Evolutionary conservation across 208 protist genomes (phyloP), one percentile per base, ranked within the genome.

Genomic region (Borovskyia barvae): DNA sequence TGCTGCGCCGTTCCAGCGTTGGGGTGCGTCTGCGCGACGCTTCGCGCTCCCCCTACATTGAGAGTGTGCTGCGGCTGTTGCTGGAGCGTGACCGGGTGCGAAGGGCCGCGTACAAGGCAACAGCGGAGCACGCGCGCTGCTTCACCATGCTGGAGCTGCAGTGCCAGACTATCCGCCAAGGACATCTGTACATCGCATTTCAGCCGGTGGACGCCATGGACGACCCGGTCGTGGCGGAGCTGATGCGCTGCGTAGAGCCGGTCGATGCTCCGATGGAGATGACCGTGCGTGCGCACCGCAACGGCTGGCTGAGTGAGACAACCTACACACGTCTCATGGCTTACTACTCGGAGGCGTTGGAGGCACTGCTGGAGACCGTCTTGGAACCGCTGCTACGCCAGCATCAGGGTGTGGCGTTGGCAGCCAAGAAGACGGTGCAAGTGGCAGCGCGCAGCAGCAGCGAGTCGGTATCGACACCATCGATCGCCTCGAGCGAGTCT

Each of bases 1-100:
- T 91, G 28, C 42, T 54, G 19, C 77, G 87, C 11, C 75, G 75
- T 40, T 84, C 80, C 1, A 79, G 86, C 35, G 15, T 88, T 2
- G 87, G 87, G 14, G 72, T 77, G 37, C 73, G 60, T 15, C 50
- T 94, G 49, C 80, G 79, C 7, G 87, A 94, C 52, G 62, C 85
- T 11, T 77, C 76, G 14, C 83, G 87, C 25, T 82, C 79, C 37
- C 71, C 73, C 12, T 42, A 85, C 25, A 77, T 85, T 22, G 65
- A 43, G 12, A 72, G 59, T 11, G 79, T 76, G 33, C 37, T 90
- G 39, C 46, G 59, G 19, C 61, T 72, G 25, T 33, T 89, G 25
- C 57, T 71, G 12, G 52, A 70, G 50, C 52, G 60, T 7, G 43
- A 69, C 29, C 26, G 41, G 11, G 50, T 0, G 47, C 48, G 49